Percentiles rank a stretch among this genome's conserved stretches.
These are phyloP conservation scores for Ganoderma lucidum DNA, from an alignment of 1,284 basidiomycete species.

Conservation along the genomic window DNA sequence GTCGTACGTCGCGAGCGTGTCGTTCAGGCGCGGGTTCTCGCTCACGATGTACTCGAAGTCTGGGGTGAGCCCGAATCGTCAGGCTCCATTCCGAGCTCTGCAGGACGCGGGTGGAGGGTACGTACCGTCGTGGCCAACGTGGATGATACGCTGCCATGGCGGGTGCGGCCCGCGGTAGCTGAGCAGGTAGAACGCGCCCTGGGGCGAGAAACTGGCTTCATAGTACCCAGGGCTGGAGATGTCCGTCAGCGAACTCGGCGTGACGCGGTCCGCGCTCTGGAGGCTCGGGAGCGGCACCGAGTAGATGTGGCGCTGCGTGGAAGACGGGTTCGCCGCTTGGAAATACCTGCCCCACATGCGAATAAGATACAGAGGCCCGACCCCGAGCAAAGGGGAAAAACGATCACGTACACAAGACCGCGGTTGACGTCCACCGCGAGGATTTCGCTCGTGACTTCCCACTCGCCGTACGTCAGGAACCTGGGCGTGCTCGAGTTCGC, in stretches of 20 bases:
- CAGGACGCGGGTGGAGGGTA: slow-evolving; percentile 17
- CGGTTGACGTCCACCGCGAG: slow-evolving; percentile 74
- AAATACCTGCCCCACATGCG: slow-evolving; percentile 73
- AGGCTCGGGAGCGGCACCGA: slow-evolving; percentile 69
- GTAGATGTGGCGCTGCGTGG: slow-evolving; percentile 87
- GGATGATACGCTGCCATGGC: slow-evolving; percentile 87
- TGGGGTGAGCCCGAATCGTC: slow-evolving; percentile 35
- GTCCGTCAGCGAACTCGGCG: slow-evolving; percentile 75
- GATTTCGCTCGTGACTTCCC: slow-evolving; percentile 88
- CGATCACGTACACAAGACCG: slow-evolving; percentile 72
- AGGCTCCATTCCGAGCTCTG: background rate
- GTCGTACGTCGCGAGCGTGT: slow-evolving; percentile 76
- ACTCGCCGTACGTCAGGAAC: slow-evolving; percentile 87
- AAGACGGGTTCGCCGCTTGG: slow-evolving; percentile 83
- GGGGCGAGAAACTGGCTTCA: slow-evolving; percentile 79
- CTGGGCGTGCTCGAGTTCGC: slow-evolving; percentile 71
- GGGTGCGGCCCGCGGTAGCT: slow-evolving; percentile 84
- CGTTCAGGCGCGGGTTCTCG: slow-evolving; percentile 78
- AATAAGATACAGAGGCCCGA: background rate
- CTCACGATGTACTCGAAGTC: slow-evolving; percentile 73
- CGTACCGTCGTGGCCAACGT: slow-evolving; percentile 67
- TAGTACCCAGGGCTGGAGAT: slow-evolving; percentile 67
- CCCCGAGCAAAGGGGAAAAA: background rate
- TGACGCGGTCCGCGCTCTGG: slow-evolving; percentile 39
- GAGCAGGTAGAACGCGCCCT: slow-evolving; percentile 86